phyloP scores from a whole-genome alignment of 352 stramenopile species.

The Phytopythium sindhum region DNA sequence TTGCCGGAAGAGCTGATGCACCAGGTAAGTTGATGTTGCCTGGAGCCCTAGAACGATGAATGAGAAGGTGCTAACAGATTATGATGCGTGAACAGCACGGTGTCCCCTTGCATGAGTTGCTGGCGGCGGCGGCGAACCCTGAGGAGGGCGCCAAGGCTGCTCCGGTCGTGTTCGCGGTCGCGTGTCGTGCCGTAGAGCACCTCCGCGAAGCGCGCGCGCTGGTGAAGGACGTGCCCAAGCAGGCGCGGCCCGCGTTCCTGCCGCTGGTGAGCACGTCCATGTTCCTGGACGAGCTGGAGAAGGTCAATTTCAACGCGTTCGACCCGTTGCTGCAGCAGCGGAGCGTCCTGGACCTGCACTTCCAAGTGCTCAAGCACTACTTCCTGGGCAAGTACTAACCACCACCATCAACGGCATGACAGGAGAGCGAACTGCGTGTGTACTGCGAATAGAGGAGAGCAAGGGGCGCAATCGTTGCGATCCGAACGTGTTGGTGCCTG shows the following conservation, averaged over 20 bases:
- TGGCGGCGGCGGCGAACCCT: constrained; percentile 53
- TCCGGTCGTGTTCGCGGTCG: constrained; percentile 87
- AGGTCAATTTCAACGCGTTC: constrained; percentile 82
- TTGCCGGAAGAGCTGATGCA: constrained; percentile 78
- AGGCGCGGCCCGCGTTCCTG: constrained; percentile 62
- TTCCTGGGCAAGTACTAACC: constrained; percentile 75
- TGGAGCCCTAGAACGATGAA: too few species aligned
- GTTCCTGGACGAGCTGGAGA: constrained; percentile 69
- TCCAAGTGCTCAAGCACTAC: constrained; percentile 73
- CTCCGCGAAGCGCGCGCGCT: constrained; percentile 67
- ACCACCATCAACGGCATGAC: constrained; percentile 8
- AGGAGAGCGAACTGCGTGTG: not conserved
- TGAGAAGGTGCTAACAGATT: constrained; percentile 17
- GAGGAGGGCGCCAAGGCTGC: constrained; percentile 62
- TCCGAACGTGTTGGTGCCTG: not conserved
- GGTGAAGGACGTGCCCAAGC: constrained; percentile 41
- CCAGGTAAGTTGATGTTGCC: constrained; percentile 28
- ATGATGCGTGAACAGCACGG: constrained; percentile 30
- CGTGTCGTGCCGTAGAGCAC: constrained; percentile 79
- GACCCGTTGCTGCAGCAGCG: constrained; percentile 45
- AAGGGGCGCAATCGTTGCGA: not conserved
- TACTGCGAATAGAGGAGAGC: not conserved
- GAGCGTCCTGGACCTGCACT: constrained; percentile 60
- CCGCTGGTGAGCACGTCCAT: constrained; percentile 57
- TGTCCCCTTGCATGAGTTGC: constrained; percentile 50